phyloP scores from a whole-genome alignment of 179 eudicot species.

The Spinacia oleracea region DNA sequence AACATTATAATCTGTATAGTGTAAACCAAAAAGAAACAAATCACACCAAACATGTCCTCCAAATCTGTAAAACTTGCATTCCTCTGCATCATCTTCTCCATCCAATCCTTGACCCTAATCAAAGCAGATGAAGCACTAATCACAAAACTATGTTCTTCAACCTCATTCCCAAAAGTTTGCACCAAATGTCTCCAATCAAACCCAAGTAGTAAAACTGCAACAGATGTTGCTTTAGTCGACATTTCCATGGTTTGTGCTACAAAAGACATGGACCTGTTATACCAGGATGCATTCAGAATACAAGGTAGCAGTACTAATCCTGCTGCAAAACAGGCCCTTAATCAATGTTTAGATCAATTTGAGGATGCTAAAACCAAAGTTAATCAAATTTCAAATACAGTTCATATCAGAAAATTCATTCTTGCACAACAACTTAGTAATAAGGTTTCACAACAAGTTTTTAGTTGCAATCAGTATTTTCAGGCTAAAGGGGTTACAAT shows the following conservation, averaged over 20 bases:
- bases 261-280: neutral
- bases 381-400: neutral
- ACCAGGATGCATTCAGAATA: neutral
- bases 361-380: neutral
- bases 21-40: too few relatives aligned
- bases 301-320: neutral
- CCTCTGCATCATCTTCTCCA: conserved; percentile 1
- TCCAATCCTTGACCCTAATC: neutral
- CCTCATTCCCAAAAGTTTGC: conserved; percentile 10
- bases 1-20: too few relatives aligned
- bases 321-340: conserved; percentile 10
- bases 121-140: neutral
- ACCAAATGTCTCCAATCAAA: conserved; percentile 13
- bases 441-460: neutral
- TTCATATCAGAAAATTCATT: conserved; percentile 3
- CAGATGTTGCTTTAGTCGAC: conserved; percentile 9
- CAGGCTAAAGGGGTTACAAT: conserved; percentile 18
- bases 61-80: neutral
- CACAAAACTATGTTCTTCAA: conserved; percentile 8
- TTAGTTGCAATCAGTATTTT: neutral
- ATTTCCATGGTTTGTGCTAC: conserved; percentile 16
- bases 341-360: conserved; percentile 14
- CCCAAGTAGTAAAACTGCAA: conserved; percentile 15
- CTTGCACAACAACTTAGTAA: conserved; percentile 10
- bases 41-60: neutral